These are phyloP conservation scores for Leccinellum luteum DNA, from an alignment of 768 basidiomycete genomes.

Conservation along the genomic window DNA sequence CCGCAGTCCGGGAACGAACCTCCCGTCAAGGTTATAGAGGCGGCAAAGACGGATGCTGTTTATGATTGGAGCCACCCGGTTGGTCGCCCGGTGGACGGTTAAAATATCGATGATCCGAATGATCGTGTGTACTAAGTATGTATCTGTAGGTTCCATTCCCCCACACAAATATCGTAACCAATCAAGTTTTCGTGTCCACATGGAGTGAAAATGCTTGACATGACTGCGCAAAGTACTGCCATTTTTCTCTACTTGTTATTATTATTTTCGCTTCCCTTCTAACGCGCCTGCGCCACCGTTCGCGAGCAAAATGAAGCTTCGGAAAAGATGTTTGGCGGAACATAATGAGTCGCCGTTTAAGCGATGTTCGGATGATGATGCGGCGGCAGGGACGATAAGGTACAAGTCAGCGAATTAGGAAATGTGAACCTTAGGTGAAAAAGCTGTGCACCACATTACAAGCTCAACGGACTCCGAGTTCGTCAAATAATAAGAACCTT, in stretches of 20 bases:
- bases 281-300: slow-evolving; percentile 10
- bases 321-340: slow-evolving; percentile 21
- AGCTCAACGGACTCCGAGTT: background rate
- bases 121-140: background rate
- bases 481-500: slow-evolving; percentile 1
- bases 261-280: slow-evolving; percentile 6
- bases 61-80: slow-evolving; percentile 24
- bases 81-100: background rate
- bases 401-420: slow-evolving; percentile 21
- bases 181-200: slow-evolving; percentile 1
- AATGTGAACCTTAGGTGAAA: slow-evolving; percentile 7
- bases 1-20: slow-evolving; percentile 7
- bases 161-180: background rate
- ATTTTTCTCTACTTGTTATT: slow-evolving; percentile 21
- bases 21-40: slow-evolving; percentile 9
- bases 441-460: slow-evolving; percentile 11
- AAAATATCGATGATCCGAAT: slow-evolving; percentile 10
- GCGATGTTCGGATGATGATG: slow-evolving; percentile 20
- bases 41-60: background rate
- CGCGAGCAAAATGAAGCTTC: slow-evolving; percentile 6
- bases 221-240: slow-evolving; percentile 18
- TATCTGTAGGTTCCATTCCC: slow-evolving; percentile 1
- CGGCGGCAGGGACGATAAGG: slow-evolving; percentile 20
- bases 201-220: background rate
- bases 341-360: slow-evolving; percentile 21